phyloP scores from a whole-genome alignment of 345 rosid species.

The Bruguiera gymnorhiza region DNA sequence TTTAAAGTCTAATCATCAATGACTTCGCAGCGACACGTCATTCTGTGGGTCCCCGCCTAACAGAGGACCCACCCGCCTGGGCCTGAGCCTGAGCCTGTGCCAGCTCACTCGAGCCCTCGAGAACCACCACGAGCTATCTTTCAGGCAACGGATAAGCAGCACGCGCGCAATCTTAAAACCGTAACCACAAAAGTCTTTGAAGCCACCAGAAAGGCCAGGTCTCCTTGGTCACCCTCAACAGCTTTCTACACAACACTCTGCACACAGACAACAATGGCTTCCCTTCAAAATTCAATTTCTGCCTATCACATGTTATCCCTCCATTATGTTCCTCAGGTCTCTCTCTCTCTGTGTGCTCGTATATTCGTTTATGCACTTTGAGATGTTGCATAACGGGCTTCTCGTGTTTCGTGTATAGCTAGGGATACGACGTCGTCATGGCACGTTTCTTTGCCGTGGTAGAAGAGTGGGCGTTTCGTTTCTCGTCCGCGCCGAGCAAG shows the following conservation, averaged over 20 bases:
- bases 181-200: constrained; percentile 14
- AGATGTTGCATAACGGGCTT: background rate
- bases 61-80: too few relatives aligned
- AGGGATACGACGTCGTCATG: constrained; percentile 38
- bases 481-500: constrained; percentile 51
- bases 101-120: too few relatives aligned
- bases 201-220: background rate
- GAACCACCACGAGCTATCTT: too few relatives aligned
- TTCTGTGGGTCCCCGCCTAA: too few relatives aligned
- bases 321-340: constrained; percentile 60
- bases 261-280: constrained; percentile 48
- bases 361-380: background rate
- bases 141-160: constrained; percentile 2
- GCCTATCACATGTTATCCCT: constrained; percentile 47
- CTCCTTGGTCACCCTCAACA: background rate
- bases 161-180: background rate
- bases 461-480: constrained; percentile 52
- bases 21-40: too few relatives aligned
- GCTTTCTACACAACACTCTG: background rate
- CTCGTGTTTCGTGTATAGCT: constrained; percentile 16
- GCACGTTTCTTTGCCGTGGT: constrained; percentile 32
- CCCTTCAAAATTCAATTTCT: constrained; percentile 59
- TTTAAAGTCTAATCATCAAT: too few relatives aligned
- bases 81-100: too few relatives aligned
- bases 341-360: background rate